Evolutionary conservation across 805 yeast genomes (phyloP).

Genomic region (Ascoidea asiatica): DNA sequence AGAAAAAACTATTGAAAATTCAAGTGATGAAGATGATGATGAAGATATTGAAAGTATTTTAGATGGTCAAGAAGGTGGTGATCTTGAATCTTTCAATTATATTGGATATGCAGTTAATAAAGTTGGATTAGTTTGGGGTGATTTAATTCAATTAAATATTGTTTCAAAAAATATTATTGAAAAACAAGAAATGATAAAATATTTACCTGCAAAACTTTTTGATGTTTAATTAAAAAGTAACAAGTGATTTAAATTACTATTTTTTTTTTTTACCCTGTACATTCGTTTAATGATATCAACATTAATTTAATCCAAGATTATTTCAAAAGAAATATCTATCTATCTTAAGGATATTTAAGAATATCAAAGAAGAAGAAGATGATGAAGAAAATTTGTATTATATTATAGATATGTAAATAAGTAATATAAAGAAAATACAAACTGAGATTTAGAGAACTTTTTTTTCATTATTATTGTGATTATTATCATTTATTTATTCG

Average conservation of each 20-base stretch:
- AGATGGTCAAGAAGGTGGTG: constrained; percentile 19
- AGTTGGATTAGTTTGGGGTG: constrained; percentile 61
- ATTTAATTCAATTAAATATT: constrained; percentile 49
- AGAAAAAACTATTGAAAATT: constrained; percentile 19
- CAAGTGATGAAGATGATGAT: constrained; percentile 13
- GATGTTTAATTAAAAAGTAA: too few relatives aligned
- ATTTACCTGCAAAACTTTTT: neutral
- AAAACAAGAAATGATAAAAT: neutral
- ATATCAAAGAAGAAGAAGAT: too few relatives aligned
- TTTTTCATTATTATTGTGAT: neutral
- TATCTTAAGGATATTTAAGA: too few relatives aligned
- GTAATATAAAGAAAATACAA: too few relatives aligned
- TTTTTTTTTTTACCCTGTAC: too few relatives aligned
- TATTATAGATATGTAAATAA: too few relatives aligned
- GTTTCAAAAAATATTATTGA: constrained; percentile 18
- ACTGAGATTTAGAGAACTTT: neutral
- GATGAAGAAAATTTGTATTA: too few relatives aligned
- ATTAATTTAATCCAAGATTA: too few relatives aligned
- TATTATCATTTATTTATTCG: neutral
- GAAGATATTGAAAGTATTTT: constrained; percentile 16
- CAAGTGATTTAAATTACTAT: too few relatives aligned
- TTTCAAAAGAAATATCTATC: too few relatives aligned
- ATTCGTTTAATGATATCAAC: too few relatives aligned
- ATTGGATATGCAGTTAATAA: constrained; percentile 65
- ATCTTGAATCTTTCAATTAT: constrained; percentile 65